Evolutionary conservation across 495 filamentous ascomycete species (phyloP).

Genomic region (Podospora appendiculata): DNA sequence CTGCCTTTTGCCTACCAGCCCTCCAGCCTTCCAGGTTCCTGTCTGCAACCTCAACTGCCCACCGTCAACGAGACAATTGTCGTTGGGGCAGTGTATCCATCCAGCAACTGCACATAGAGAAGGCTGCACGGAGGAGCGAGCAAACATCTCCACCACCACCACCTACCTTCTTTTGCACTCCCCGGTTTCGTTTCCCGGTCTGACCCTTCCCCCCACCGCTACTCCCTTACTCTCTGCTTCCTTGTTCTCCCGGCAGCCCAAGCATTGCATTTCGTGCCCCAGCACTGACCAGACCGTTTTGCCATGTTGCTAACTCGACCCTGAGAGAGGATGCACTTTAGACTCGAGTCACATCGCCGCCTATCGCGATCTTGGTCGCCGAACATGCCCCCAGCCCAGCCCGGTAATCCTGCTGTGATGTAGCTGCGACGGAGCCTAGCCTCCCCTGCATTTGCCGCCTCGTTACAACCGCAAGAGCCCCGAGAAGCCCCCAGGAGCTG

Average conservation of each 20-base stretch:
- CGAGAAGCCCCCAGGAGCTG: too few relatives aligned
- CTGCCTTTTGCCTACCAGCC: background rate
- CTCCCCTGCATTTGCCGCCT: too few relatives aligned
- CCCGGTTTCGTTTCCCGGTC: constrained; percentile 2
- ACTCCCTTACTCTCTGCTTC: too few relatives aligned
- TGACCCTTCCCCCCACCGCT: constrained; percentile 4
- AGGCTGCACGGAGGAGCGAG: background rate
- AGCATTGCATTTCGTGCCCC: background rate
- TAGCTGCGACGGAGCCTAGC: constrained; percentile 4
- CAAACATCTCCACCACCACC: background rate
- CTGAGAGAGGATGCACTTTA: background rate
- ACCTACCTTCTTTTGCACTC: background rate
- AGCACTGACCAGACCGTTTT: background rate
- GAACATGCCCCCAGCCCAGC: background rate
- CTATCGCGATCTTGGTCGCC: background rate
- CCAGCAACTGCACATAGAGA: background rate
- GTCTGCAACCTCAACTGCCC: background rate
- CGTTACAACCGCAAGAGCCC: too few relatives aligned
- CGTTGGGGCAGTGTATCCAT: too few relatives aligned
- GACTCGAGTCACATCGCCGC: background rate
- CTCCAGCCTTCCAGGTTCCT: background rate
- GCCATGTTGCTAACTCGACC: constrained; percentile 2
- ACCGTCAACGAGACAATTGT: background rate
- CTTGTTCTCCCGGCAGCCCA: background rate
- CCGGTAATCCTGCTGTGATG: background rate